Conservation (phyloP, 257 asterid genomes). For the Anisodus acutangulus region DNA sequence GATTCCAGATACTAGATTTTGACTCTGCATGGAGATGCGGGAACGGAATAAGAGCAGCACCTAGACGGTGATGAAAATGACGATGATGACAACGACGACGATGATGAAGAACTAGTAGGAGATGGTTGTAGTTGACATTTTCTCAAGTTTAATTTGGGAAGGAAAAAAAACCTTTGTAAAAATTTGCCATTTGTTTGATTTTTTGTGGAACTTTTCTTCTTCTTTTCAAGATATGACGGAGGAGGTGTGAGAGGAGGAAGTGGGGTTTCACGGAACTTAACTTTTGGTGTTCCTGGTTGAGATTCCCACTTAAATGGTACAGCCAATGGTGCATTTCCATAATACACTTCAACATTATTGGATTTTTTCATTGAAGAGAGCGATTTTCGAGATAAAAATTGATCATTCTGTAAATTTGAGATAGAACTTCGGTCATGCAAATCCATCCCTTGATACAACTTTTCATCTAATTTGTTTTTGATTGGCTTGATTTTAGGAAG, state of each 20-base stretch:
- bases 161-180: constrained; percentile 30
- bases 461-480: constrained; percentile 30
- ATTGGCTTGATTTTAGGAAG: constrained; percentile 32
- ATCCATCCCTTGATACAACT: not conserved
- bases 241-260: constrained; percentile 54
- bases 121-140: constrained; percentile 30
- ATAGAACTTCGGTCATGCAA: not conserved
- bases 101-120: constrained; percentile 21
- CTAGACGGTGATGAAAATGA: constrained; percentile 33
- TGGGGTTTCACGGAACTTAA: constrained; percentile 28
- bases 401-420: not conserved
- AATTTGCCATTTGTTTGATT: constrained; percentile 24
- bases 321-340: constrained; percentile 35
- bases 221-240: constrained; percentile 39
- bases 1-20: not conserved
- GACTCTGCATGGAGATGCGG: constrained; percentile 34
- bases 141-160: constrained; percentile 37
- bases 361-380: constrained; percentile 32
- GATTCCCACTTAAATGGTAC: constrained; percentile 51
- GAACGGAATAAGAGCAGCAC: constrained; percentile 38
- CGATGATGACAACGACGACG: not conserved
- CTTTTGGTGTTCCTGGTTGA: constrained; percentile 49
- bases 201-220: constrained; percentile 25
- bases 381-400: not conserved
- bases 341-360: constrained; percentile 35